A percentile compares a stretch with the other conserved stretches of the same genome.
Conservation (phyloP, 805 yeast species). For the Metschnikowia picachoensis region DNA sequence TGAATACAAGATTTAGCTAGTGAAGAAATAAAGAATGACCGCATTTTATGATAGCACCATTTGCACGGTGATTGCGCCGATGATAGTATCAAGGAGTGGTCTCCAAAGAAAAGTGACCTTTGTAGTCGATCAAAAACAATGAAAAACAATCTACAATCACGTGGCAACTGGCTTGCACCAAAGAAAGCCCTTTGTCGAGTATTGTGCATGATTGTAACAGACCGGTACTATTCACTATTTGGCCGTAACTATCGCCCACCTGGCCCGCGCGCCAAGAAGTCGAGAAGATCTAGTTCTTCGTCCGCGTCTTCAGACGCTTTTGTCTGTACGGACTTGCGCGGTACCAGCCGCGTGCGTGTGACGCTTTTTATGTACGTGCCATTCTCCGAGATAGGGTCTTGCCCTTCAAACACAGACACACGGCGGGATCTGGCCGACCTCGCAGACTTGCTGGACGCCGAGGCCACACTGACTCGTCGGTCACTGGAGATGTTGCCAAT, state of each 20-base stretch:
- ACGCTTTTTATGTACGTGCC: constrained; percentile 4
- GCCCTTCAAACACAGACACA: constrained; percentile 11
- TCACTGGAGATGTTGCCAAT: constrained; percentile 4
- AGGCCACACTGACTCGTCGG: constrained; percentile 14
- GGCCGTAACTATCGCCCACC: too few species aligned
- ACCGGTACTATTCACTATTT: too few species aligned
- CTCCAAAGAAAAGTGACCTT: too few species aligned
- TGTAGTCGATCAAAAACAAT: too few species aligned
- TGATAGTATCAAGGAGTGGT: too few species aligned
- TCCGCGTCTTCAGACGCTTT: constrained; percentile 16
- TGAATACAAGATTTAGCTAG: too few species aligned
- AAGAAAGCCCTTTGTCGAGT: too few species aligned
- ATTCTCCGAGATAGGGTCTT: constrained; percentile 17
- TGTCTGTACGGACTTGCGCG: background rate
- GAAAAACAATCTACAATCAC: too few species aligned
- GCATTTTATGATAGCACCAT: too few species aligned
- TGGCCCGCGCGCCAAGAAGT: constrained; percentile 42
- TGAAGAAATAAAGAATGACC: accelerated
- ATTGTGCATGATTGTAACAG: too few species aligned
- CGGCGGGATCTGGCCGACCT: constrained; percentile 15
- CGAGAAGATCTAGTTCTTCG: constrained; percentile 43
- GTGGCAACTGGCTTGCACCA: too few species aligned
- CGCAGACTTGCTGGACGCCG: constrained; percentile 14
- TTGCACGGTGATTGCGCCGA: too few species aligned
- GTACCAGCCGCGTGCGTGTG: background rate